Evolutionary conservation across 148 eudicot species (phyloP).

Genomic region (Bassia scoparia): DNA sequence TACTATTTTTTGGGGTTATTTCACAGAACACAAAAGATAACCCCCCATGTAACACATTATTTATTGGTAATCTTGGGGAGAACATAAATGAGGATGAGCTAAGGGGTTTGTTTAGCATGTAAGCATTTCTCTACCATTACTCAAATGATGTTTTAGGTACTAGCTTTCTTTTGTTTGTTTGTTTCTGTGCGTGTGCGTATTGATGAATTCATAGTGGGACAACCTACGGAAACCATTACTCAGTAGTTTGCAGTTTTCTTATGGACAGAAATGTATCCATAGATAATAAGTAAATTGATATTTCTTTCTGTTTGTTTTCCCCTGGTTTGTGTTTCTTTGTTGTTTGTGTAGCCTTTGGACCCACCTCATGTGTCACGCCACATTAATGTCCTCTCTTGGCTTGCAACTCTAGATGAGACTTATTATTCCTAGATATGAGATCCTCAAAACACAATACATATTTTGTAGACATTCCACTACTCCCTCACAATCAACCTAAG

Average conservation of each 20-base stretch:
- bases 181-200: neutral
- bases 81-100: constrained; percentile 87
- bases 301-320: too few relatives aligned
- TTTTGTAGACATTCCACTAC: too few relatives aligned
- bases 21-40: constrained; percentile 91
- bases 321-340: too few relatives aligned
- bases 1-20: constrained; percentile 14
- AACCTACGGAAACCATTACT: neutral
- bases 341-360: too few relatives aligned
- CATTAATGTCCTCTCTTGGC: neutral
- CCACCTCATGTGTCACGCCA: too few relatives aligned
- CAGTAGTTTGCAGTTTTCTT: neutral
- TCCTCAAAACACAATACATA: neutral
- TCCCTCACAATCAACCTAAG: too few relatives aligned
- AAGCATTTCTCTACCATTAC: constrained; percentile 31
- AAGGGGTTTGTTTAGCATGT: constrained; percentile 77
- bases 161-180: too few relatives aligned
- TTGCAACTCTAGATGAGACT: neutral
- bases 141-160: constrained; percentile 10
- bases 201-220: too few relatives aligned
- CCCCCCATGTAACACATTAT: constrained; percentile 96
- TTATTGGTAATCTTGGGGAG: constrained; percentile 95
- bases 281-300: too few relatives aligned
- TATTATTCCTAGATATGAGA: neutral
- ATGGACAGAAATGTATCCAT: too few relatives aligned